Conservation (phyloP, 2,329 filamentous ascomycete species). For the Epichloe gansuensis region DNA sequence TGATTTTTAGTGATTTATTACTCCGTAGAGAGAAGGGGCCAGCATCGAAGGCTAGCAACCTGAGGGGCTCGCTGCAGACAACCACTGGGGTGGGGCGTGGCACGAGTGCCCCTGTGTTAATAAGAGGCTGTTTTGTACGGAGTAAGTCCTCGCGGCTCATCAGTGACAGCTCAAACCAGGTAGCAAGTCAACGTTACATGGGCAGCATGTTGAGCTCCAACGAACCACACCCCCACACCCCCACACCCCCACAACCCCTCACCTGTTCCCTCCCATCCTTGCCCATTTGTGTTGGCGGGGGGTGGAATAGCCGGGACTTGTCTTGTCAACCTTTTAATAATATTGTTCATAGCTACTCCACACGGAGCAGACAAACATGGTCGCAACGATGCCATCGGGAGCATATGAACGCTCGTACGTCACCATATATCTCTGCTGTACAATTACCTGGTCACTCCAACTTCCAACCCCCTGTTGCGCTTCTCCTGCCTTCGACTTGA, state of each 20-base stretch:
- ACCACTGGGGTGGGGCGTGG: too few relatives aligned
- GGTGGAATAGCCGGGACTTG: neutral
- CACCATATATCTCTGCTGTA: neutral
- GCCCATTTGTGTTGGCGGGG: neutral
- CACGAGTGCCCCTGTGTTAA: too few relatives aligned
- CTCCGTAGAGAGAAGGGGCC: too few relatives aligned
- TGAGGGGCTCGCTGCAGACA: too few relatives aligned
- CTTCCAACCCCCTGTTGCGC: neutral
- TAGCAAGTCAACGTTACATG: slow-evolving; percentile 10
- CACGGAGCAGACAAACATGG: neutral
- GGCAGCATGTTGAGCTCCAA: too few relatives aligned
- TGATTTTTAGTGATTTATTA: too few relatives aligned
- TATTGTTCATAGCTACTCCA: neutral
- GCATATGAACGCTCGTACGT: neutral
- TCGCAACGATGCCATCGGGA: neutral
- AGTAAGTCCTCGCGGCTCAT: too few relatives aligned
- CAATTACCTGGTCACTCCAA: neutral
- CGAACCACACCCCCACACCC: too few relatives aligned
- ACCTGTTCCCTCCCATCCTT: neutral
- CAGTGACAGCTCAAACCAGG: neutral
- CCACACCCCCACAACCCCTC: too few relatives aligned
- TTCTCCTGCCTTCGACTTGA: neutral
- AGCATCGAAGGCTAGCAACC: too few relatives aligned
- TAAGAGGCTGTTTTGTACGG: too few relatives aligned
- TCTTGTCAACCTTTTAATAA: neutral